A percentile compares a stretch with the other conserved stretches of the same genome.
phyloP scores from a whole-genome alignment of 371 early-diverging fungal genomes.

The Mortierella sp. region DNA sequence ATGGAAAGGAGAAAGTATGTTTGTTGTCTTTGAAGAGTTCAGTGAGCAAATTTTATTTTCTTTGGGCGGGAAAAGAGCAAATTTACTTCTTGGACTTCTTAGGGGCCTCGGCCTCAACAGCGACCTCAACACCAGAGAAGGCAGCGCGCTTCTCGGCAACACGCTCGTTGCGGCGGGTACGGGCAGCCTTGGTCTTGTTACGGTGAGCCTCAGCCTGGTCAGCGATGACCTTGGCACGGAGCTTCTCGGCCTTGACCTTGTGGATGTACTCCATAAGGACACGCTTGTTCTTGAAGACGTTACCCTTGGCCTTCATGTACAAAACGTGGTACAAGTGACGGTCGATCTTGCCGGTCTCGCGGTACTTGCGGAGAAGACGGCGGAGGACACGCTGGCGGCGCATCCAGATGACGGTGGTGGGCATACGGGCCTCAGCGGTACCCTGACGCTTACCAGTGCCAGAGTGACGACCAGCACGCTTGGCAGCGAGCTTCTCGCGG shows the following conservation, averaged over 20 bases:
- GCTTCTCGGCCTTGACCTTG: slow-evolving; percentile 99
- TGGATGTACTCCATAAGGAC: slow-evolving; percentile 99
- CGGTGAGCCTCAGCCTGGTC: slow-evolving; percentile 99
- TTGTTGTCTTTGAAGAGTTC: slow-evolving; percentile 29
- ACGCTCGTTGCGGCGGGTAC: slow-evolving; percentile 93
- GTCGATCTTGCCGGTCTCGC: slow-evolving; percentile 98
- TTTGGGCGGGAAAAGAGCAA: slow-evolving; percentile 11
- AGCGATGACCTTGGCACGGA: slow-evolving; percentile 93
- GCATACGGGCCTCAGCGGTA: slow-evolving; percentile 99
- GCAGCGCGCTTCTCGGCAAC: slow-evolving; percentile 92
- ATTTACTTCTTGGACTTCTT: slow-evolving; percentile 60
- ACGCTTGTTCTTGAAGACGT: slow-evolving; percentile 99
- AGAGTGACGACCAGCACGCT: slow-evolving; percentile 99
- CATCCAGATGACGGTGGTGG: slow-evolving; percentile 98
- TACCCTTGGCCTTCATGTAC: slow-evolving; percentile 99
- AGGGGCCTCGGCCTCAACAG: slow-evolving; percentile 57
- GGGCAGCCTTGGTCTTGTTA: slow-evolving; percentile 95
- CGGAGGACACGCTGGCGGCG: slow-evolving; percentile 99
- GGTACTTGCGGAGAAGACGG: slow-evolving; percentile 98
- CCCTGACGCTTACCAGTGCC: slow-evolving; percentile 99
- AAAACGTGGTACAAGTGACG: slow-evolving; percentile 98
- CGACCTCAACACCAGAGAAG: slow-evolving; percentile 65
- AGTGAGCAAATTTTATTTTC: slow-evolving; percentile 43
- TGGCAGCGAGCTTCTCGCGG: slow-evolving; percentile 94
- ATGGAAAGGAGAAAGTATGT: neutral